Base-by-base conservation (phyloP, 2,329 filamentous ascomycete genomes). In the Colletotrichum sublineola region DNA sequence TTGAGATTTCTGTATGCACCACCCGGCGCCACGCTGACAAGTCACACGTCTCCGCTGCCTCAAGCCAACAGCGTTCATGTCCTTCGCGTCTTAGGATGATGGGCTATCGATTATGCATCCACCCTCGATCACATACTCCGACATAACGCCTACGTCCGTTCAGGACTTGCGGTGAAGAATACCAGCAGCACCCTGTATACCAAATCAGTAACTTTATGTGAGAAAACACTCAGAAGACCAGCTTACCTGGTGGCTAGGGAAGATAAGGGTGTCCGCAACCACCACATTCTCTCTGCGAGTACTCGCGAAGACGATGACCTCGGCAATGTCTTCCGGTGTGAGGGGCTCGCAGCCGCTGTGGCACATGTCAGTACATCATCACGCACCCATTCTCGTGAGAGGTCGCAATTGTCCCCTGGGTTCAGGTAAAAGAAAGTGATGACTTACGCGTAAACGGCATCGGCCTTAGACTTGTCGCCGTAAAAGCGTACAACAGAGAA, bases 401-500 rank as follows among this genome's bases (percentile, higher is more conserved):
- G 53, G 33, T 20, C 9, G 5, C 55, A 33, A 42, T 24, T 4
- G 33, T 38, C 46, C 2, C 20, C 50, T 33, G 38, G n/a, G 18
- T 36, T 48, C 14, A 31, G n/a, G 8, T 6, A 29, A 56, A 46
- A 14, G n/a, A 7, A 36, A 20, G n/a, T 4, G n/a, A n/a, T 48
- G 38, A 84, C 90, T 82, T 83, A 93, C 91, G 91, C 91, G 82
- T 97, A 97, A 65, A 97, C 94, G 63, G 94, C 93, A 85, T 96
- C 93, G 5, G 95, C 95, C 86, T 97, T 97, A 73, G 87, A 80
- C 86, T 95, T 95, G 81, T 98, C 95, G 6, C 95, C 95, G 74
- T 94, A 91, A 82, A 96, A 97, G 73, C 95, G 88, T 53, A 97
- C 93, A 24, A 97, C 86, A 2, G 93, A 96, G 83, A 98, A 97